Percentiles rank a stretch among this genome's conserved stretches.
These are phyloP conservation scores for Globisporangium perplexum DNA, from an alignment of 352 stramenopile genomes.

Conservation along the genomic window DNA sequence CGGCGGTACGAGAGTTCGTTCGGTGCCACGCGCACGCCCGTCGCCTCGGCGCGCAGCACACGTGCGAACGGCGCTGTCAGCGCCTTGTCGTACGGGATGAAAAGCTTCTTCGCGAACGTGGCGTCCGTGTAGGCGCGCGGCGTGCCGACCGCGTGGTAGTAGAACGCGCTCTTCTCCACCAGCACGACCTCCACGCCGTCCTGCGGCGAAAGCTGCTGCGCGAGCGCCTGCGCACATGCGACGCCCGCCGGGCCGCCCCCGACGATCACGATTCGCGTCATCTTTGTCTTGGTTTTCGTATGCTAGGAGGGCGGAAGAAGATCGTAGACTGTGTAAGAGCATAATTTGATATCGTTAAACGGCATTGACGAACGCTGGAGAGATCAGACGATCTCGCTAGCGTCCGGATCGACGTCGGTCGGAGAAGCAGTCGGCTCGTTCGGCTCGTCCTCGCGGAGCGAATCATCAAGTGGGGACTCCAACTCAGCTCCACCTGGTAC, in stretches of 20 bases:
- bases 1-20: slow-evolving; percentile 34
- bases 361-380: no score
- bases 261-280: slow-evolving; percentile 61
- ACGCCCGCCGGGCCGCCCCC: slow-evolving; percentile 45
- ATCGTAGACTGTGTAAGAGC: no score
- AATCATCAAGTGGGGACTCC: no score
- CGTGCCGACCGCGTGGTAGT: slow-evolving; percentile 35
- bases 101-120: slow-evolving; percentile 40
- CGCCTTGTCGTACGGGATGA: slow-evolving; percentile 48
- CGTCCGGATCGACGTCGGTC: no score
- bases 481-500: no score
- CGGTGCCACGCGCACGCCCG: slow-evolving; percentile 19
- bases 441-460: no score
- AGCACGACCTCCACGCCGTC: slow-evolving; percentile 39
- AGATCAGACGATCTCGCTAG: no score
- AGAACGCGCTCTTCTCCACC: slow-evolving; percentile 53
- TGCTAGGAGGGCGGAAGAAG: no score
- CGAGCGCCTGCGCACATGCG: slow-evolving; percentile 31
- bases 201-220: slow-evolving; percentile 18
- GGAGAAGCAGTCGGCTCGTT: no score
- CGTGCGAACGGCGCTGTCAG: slow-evolving; percentile 30
- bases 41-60: slow-evolving; percentile 37
- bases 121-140: slow-evolving; percentile 43
- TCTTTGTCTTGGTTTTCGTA: slow-evolving; percentile 10
- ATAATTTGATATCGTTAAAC: no score